Percentiles rank a stretch among this genome's conserved stretches.
phyloP scores from a whole-genome alignment of 805 yeast species.

The Metschnikowia kofuensis region DNA sequence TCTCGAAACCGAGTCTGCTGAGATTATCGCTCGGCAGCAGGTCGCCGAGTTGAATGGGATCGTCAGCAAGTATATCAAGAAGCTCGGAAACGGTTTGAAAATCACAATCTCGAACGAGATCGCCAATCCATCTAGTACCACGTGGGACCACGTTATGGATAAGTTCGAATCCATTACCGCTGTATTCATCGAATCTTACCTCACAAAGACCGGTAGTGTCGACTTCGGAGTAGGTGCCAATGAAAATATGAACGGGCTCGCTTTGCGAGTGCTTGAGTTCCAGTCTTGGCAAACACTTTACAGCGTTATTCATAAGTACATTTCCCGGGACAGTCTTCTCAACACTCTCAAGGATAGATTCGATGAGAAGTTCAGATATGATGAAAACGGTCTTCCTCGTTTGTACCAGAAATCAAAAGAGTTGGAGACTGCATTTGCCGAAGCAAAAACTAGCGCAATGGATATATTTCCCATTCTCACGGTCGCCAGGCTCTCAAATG shows the following conservation, averaged over 20 bases:
- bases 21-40: slow-evolving; percentile 37
- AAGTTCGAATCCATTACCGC: slow-evolving; percentile 52
- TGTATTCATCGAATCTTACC: slow-evolving; percentile 11
- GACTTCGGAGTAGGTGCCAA: slow-evolving; percentile 69
- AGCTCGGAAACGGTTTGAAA: slow-evolving; percentile 44
- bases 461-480: slow-evolving; percentile 58
- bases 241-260: slow-evolving; percentile 38
- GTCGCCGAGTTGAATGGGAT: slow-evolving; percentile 31
- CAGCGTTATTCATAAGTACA: slow-evolving; percentile 54
- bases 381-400: slow-evolving; percentile 75
- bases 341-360: slow-evolving; percentile 71
- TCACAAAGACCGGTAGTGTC: slow-evolving; percentile 23
- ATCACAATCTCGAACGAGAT: slow-evolving; percentile 50
- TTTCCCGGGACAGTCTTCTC: slow-evolving; percentile 64
- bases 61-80: slow-evolving; percentile 43
- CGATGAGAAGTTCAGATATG: slow-evolving; percentile 81
- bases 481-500: slow-evolving; percentile 50
- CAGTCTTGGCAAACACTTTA: slow-evolving; percentile 67
- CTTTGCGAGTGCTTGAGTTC: slow-evolving; percentile 44
- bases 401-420: slow-evolving; percentile 75
- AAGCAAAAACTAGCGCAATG: slow-evolving; percentile 59
- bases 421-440: slow-evolving; percentile 60
- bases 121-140: slow-evolving; percentile 43
- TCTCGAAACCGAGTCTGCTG: slow-evolving; percentile 12
- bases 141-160: slow-evolving; percentile 22